These are phyloP conservation scores for Botrytis fabae DNA, from an alignment of 2,329 filamentous ascomycete species.

Conservation along the genomic window DNA sequence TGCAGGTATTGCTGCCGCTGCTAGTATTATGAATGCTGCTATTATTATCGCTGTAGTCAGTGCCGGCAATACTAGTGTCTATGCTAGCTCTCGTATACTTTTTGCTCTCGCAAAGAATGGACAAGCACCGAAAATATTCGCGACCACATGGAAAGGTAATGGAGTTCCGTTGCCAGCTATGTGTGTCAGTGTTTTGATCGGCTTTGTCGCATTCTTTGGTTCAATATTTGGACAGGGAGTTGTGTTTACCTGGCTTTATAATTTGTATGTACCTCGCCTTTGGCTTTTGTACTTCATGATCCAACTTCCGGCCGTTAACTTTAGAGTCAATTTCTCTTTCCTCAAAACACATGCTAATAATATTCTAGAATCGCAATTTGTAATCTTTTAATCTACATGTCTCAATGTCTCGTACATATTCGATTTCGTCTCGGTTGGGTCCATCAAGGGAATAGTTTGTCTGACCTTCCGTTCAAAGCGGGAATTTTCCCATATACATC, in stretches of 20 bases:
- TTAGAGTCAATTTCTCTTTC: accelerated
- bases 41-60: constrained; percentile 72
- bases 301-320: neutral
- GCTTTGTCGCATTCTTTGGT: constrained; percentile 71
- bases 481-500: constrained; percentile 56
- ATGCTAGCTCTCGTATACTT: constrained; percentile 73
- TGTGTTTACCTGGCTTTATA: constrained; percentile 66
- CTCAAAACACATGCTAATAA: neutral
- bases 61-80: constrained; percentile 71
- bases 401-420: constrained; percentile 68
- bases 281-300: neutral
- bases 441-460: constrained; percentile 54
- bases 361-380: constrained; percentile 12
- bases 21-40: constrained; percentile 76
- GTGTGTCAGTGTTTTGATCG: constrained; percentile 68
- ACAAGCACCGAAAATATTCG: constrained; percentile 69
- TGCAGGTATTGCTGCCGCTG: constrained; percentile 65
- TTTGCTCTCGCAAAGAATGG: constrained; percentile 73
- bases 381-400: constrained; percentile 39
- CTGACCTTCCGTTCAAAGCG: constrained; percentile 57
- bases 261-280: constrained; percentile 47
- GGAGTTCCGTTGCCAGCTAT: constrained; percentile 63
- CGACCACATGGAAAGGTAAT: constrained; percentile 59
- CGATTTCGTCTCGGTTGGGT: constrained; percentile 67
- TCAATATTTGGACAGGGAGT: constrained; percentile 63